These are phyloP conservation scores for Calophaca sinica DNA, from an alignment of 306 rosid species.

Conservation along the genomic window DNA sequence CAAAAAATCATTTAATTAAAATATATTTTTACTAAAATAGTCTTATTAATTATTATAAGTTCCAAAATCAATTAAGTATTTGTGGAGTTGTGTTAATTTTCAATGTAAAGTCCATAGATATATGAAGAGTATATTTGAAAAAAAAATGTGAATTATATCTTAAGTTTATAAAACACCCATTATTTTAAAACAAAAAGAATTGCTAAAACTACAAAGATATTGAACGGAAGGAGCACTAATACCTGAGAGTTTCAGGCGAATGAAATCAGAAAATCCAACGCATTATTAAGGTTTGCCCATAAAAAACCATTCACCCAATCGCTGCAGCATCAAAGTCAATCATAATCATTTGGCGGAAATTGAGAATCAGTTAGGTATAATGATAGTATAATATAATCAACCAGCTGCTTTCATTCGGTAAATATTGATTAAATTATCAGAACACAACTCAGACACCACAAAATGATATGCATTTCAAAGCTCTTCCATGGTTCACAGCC, in stretches of 20 bases:
- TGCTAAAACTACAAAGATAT: too few relatives aligned
- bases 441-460: conserved; percentile 20
- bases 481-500: conserved; percentile 14
- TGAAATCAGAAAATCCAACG: neutral
- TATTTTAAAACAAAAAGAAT: too few relatives aligned
- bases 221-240: too few relatives aligned
- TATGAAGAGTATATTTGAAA: too few relatives aligned
- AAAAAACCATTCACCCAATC: neutral
- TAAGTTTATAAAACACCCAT: too few relatives aligned
- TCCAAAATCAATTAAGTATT: too few relatives aligned
- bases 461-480: conserved; percentile 35
- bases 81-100: too few relatives aligned
- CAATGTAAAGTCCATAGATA: too few relatives aligned
- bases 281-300: neutral
- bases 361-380: neutral
- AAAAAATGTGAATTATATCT: too few relatives aligned
- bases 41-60: too few relatives aligned
- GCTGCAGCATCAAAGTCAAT: conserved; percentile 11
- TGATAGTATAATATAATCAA: neutral
- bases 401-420: neutral
- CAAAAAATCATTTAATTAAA: too few relatives aligned
- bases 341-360: conserved; percentile 6
- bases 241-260: neutral
- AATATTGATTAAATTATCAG: neutral
- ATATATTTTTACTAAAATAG: too few relatives aligned